These are phyloP conservation scores for Trichothecium sympodiale DNA, from an alignment of 2,329 filamentous ascomycete species.

Conservation along the genomic window DNA sequence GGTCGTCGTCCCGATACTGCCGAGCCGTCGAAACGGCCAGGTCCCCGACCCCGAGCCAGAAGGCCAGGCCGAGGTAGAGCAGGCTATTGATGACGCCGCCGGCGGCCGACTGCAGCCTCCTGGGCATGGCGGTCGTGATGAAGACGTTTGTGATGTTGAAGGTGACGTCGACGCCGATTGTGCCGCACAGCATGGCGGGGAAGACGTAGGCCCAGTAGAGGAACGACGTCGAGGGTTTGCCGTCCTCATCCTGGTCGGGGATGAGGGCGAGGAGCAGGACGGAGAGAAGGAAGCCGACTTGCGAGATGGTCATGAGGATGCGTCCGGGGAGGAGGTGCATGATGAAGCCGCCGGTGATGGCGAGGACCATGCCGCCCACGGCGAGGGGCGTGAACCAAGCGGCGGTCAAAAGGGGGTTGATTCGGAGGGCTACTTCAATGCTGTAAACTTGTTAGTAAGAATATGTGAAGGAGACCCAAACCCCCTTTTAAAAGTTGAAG, in stretches of 20 bases:
- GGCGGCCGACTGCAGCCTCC: constrained; percentile 57
- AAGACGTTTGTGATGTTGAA: constrained; percentile 70
- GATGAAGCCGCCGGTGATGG: constrained; percentile 45
- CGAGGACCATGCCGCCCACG: constrained; percentile 54
- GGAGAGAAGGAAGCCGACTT: constrained; percentile 44
- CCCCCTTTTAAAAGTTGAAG: no score
- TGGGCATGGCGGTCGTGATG: constrained; percentile 61
- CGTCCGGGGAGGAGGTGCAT: constrained; percentile 50
- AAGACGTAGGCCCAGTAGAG: constrained; percentile 66
- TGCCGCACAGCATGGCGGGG: constrained; percentile 56
- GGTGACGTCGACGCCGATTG: constrained; percentile 63
- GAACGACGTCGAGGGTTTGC: constrained; percentile 12
- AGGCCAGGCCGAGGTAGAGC: constrained; percentile 60
- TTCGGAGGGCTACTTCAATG: constrained; percentile 36
- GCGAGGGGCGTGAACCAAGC: constrained; percentile 61
- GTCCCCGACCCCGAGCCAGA: constrained; percentile 62
- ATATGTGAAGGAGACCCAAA: no score
- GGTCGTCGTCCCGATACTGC: constrained; percentile 10
- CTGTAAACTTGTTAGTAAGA: neutral
- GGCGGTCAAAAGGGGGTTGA: constrained; percentile 50
- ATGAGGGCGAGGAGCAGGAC: constrained; percentile 54
- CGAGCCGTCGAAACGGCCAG: constrained; percentile 43
- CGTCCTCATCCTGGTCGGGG: constrained; percentile 33
- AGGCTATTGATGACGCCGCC: constrained; percentile 62
- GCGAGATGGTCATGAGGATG: constrained; percentile 47